Base-by-base conservation (phyloP, 2,329 filamentous ascomycete species). In the Setomelanomma holmii region DNA sequence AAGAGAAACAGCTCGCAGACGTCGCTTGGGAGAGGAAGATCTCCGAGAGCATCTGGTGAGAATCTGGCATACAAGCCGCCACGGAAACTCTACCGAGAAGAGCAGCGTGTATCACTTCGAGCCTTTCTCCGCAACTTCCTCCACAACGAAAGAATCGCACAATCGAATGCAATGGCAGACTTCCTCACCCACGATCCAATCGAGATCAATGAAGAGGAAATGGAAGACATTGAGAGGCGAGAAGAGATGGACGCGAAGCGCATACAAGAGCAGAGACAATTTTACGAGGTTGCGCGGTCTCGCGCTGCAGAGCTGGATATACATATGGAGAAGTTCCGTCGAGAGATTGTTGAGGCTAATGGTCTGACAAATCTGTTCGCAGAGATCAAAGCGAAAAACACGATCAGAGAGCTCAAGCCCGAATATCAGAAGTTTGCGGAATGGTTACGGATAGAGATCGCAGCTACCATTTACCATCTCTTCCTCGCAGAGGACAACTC, bases 401-500 rank as follows among this genome's bases (percentile, higher is more conserved):
- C 85, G 4, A 93, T 99, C 46, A 84, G 86, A 58, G 91, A 97
- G 63, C 83, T 99, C 46, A 96, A 91, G 68, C 88, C 96, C 10
- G 93, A 98, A 73, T 98, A 98, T 74, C 90, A 95, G 69, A 99
- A 98, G 73, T 98, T 99, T 71, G 93, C 93, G 16, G 95, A 99
- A 75, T 99, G 95, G 95, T 80, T 98, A 44, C 88, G 95, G 34
- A 99, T 99, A 68, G 95, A 99, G 77, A 88, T 99, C 42, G 95
- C 95, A 20, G 95, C 95, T 35, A 97, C 95, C 19, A 86, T 98
- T 53, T 99, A 99, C 71, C 95, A 99, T 74, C 81, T 99, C 27
- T 99, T 99, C 81, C 83, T 99, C 39, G 95, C 95, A 5, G 95
- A 99, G 74, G 95, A 99, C 77, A 99, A 99, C 75, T 97, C 93